Evolutionary conservation across 1,139 yeast genomes (phyloP), one percentile per base, ranked within the genome.

Genomic region (Scheffersomyces cryptocercus): DNA sequence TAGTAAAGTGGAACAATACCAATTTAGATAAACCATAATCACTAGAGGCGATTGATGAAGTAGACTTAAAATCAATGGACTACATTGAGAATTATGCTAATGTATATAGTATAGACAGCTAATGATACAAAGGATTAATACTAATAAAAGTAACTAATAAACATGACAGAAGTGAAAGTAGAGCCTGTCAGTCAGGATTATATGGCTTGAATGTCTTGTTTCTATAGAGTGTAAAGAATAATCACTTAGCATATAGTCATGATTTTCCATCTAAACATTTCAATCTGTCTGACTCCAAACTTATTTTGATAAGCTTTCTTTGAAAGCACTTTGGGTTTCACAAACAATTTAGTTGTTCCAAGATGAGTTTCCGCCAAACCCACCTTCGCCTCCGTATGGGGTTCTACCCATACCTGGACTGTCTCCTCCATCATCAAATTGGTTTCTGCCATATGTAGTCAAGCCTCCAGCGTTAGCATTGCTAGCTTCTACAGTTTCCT

Each of bases 1-100:
- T 89, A 45, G 82, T 88, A 14, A 56, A 60, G 28, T 90, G 97
- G 97, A 89, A 89, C 62, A 47, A 49, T 35, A 32, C 20, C 13
- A 39, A 34, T 29, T 20, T 29, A 29, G 38, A 35, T 24, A 37
- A 29, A 15, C 0, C 6, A 7, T 13, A 7, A 6, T 14, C 13
- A 36, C 33, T 26, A 20, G 28, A 12, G 12, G 36, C 6, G 36
- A 11, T 13, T 7, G 36, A 8, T 13, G n/a, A 14, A 33, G 8
- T 20, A 20, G 26, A 20, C 26, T 6, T 20, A 20, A 6, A 20
- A 20, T 20, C 26, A 6, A 20, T 20, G 26, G 26, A 20, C 9
- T 20, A 20, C 26, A 20, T 6, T 20, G 26, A 20, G 26, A 7
- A 6, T 20, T 20, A 20, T 20, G 26, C 26, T 20, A 20, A 20